Conservation (phyloP, 176 grass and related monocot genomes). For the Oryza meyeriana region DNA sequence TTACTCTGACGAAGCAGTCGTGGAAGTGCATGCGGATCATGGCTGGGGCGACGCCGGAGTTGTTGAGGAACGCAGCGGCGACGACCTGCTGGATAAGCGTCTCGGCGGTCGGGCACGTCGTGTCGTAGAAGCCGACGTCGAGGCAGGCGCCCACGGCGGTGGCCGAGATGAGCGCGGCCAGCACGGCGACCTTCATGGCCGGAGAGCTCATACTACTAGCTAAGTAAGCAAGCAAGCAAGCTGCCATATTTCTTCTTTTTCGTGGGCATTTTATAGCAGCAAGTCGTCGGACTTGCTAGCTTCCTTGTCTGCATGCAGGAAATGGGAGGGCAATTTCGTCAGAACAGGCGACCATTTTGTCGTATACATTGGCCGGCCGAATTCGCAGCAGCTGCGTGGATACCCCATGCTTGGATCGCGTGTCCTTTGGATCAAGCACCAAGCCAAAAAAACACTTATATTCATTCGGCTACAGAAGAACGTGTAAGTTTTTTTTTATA, state of each 20-base stretch:
- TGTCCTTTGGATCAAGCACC: neutral
- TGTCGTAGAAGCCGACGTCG: constrained; percentile 60
- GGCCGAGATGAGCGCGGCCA: neutral
- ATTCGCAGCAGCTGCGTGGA: neutral
- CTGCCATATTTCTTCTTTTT: too few relatives aligned
- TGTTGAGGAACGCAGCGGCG: constrained; percentile 23
- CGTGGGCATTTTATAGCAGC: neutral
- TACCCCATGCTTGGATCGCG: neutral
- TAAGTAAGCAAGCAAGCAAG: too few relatives aligned
- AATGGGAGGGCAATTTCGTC: neutral
- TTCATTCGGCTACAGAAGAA: neutral
- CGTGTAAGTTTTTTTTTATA: too few relatives aligned
- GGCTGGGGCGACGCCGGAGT: constrained; percentile 59
- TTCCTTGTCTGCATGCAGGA: neutral
- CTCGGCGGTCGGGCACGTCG: constrained; percentile 44
- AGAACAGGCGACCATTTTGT: neutral
- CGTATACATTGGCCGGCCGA: neutral
- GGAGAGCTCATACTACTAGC: neutral
- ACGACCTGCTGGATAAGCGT: constrained; percentile 44
- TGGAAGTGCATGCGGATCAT: constrained; percentile 77
- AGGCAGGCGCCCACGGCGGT: constrained; percentile 5
- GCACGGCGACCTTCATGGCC: neutral
- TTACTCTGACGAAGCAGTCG: constrained; percentile 87
- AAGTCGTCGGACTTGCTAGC: neutral
- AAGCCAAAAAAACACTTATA: too few relatives aligned